Evolutionary conservation across 75 land plant genomes (phyloP), one percentile per base, ranked within the genome.

Genomic region (Isoetes taiwanensis): DNA sequence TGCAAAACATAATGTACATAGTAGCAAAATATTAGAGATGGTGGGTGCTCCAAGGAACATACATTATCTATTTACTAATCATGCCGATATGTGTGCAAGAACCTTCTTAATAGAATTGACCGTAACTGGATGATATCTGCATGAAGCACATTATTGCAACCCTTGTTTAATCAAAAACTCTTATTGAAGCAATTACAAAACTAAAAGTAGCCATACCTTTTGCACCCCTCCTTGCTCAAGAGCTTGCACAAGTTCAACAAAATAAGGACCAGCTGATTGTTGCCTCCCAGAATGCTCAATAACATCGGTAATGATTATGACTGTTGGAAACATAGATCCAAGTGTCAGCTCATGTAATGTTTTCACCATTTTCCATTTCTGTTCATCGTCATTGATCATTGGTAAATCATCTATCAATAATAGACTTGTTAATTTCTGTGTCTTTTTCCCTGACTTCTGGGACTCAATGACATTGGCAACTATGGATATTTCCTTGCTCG

Each of bases 381-480:
- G 56, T 29, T 71, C 66, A 30, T 56, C 54, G 38, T 82, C 78
- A 74, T 71, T 76, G 5, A 74, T 59, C 29, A 75, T 32, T 52
- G 98, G 98, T 52, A 87, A 65, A 54, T 93, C 98, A 71, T 93
- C 98, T 57, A 93, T 77, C 27, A 91, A 28, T 28, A 93, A 62
- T 38, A 84, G 59, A 56, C 62, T 64, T 28, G 70, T 63, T 32
- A 56, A 10, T 56, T 3, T 29, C 21, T 28, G 14, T 1, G 1
- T 38, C 25, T 17, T 0, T 57, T 5, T 3, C 23, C 9, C 25
- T 4, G 10, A 14, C 23, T 23, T 52, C 2, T 28, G 12, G 1
- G 23, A 52, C n/a, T 16, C 23, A 23, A 3, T 6, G 41, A n/a
- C n/a, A 46, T 17, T 17, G 72, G 66, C 14, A 82, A 72, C 57